Conservation (phyloP, 106 monocot species). For the Acanthochlamys bracteata region DNA sequence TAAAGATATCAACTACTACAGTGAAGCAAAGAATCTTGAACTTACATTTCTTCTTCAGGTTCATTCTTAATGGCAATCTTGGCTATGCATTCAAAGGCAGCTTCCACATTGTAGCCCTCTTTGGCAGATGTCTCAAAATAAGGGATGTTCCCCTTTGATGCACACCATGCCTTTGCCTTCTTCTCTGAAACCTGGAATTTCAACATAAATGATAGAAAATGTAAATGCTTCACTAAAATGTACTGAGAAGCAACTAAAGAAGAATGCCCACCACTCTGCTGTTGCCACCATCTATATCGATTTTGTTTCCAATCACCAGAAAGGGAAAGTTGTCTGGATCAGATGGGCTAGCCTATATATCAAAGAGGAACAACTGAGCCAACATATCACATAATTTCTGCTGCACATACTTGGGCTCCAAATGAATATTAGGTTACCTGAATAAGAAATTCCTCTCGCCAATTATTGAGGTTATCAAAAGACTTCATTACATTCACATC, state of each 20-base stretch:
- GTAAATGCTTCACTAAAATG: background rate
- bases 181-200: constrained; percentile 67
- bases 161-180: constrained; percentile 76
- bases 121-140: constrained; percentile 94
- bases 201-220: constrained; percentile 2
- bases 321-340: constrained; percentile 86
- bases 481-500: constrained; percentile 83
- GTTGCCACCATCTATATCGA: constrained; percentile 80
- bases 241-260: background rate
- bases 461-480: constrained; percentile 77
- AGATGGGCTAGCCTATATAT: constrained; percentile 79
- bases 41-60: constrained; percentile 85
- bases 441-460: constrained; percentile 74
- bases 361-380: constrained; percentile 3
- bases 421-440: constrained; percentile 25
- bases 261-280: constrained; percentile 46
- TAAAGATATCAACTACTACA: too few relatives aligned
- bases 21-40: too few relatives aligned
- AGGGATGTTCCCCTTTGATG: constrained; percentile 77
- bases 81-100: constrained; percentile 75
- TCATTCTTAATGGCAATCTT: constrained; percentile 79
- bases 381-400: background rate
- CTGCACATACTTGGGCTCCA: background rate
- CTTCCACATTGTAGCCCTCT: constrained; percentile 83
- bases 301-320: constrained; percentile 79